Conservation (phyloP, 108 stramenopile species). For the Skeletonema menzelii region DNA sequence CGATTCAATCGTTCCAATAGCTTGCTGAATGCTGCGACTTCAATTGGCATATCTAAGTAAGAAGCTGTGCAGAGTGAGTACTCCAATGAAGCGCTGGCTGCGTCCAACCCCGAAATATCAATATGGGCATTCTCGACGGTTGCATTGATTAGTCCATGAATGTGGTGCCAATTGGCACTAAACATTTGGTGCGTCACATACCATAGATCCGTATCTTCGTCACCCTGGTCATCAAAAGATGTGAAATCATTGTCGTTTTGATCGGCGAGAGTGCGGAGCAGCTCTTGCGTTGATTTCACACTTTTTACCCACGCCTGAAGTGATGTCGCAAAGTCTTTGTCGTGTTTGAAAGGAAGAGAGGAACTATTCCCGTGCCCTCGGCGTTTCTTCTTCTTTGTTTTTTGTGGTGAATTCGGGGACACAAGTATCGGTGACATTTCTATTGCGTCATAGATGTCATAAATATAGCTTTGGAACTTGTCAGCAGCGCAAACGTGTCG, state of each 20-base stretch:
- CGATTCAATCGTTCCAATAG: slow-evolving; percentile 70
- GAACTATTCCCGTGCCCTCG: background rate
- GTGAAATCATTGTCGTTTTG: slow-evolving; percentile 53
- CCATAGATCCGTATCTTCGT: slow-evolving; percentile 17
- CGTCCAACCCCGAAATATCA: slow-evolving; percentile 68
- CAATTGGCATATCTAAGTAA: slow-evolving; percentile 77
- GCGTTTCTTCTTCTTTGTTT: slow-evolving; percentile 10
- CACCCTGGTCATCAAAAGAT: slow-evolving; percentile 49
- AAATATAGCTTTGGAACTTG: slow-evolving; percentile 77
- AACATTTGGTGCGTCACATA: slow-evolving; percentile 58
- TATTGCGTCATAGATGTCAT: slow-evolving; percentile 79
- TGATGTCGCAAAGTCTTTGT: slow-evolving; percentile 32
- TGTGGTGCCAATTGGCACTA: slow-evolving; percentile 68
- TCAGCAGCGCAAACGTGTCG: slow-evolving; percentile 65
- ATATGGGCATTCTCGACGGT: slow-evolving; percentile 71
- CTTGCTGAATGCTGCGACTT: slow-evolving; percentile 71
- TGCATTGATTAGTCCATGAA: slow-evolving; percentile 75
- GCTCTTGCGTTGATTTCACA: slow-evolving; percentile 70
- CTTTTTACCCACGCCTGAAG: slow-evolving; percentile 54
- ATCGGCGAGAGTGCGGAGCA: slow-evolving; percentile 70
- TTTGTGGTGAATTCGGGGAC: slow-evolving; percentile 9
- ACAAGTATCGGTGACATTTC: slow-evolving; percentile 67
- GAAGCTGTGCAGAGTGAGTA: slow-evolving; percentile 78
- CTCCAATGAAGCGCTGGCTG: slow-evolving; percentile 73
- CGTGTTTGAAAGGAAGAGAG: slow-evolving; percentile 35